Evolutionary conservation across 148 eudicot species (phyloP).

Genomic region (Persicaria tinctoria): DNA sequence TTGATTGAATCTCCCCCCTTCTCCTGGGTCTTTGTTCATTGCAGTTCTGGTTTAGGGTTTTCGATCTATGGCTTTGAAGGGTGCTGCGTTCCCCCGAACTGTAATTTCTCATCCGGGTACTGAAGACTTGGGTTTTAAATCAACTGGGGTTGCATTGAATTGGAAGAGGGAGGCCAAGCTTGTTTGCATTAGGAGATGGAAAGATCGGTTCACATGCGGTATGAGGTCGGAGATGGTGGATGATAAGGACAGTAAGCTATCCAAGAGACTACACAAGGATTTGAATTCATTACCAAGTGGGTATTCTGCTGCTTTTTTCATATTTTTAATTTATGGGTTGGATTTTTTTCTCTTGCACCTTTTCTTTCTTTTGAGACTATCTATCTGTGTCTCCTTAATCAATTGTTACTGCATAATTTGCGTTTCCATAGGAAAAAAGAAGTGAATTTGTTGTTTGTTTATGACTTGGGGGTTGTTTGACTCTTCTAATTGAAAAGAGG

Average conservation of each 20-base stretch:
- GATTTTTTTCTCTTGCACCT: neutral
- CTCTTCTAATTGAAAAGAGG: constrained; percentile 2
- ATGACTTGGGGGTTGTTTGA: neutral
- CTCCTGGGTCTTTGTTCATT: neutral
- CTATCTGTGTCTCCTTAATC: neutral
- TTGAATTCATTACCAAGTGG: constrained; percentile 12
- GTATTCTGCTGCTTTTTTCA: constrained; percentile 7
- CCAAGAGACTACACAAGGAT: constrained; percentile 1
- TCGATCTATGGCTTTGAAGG: constrained; percentile 1
- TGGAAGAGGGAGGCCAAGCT: neutral
- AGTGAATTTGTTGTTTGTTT: neutral
- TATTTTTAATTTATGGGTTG: neutral
- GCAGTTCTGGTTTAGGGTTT: neutral
- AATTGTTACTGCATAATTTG: neutral
- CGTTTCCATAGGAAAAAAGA: neutral
- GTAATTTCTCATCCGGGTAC: constrained; percentile 5
- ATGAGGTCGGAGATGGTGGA: constrained; percentile 13
- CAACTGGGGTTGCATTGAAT: constrained; percentile 7
- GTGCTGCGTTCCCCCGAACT: neutral
- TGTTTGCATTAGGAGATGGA: constrained; percentile 5
- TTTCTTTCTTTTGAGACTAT: neutral
- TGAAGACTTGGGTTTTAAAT: neutral
- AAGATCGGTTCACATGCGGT: neutral
- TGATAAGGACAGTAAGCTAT: constrained; percentile 6
- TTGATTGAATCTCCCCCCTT: neutral